Conservation (phyloP, 116 monocot species). For the Papilionanthe hybrid region DNA sequence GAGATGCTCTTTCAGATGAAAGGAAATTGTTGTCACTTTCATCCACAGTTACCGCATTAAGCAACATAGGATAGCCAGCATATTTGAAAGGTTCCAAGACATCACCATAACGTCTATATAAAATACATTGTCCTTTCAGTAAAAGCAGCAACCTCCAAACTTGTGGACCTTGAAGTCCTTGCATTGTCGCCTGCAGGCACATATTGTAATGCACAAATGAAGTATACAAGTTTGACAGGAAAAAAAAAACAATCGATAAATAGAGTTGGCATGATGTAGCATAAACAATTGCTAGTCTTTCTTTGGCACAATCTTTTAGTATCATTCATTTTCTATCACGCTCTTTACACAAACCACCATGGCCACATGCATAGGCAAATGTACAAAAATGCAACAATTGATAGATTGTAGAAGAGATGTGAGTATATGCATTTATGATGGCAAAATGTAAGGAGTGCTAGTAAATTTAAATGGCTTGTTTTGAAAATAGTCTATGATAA, state of each 20-base stretch:
- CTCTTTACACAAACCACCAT: neutral
- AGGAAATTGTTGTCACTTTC: slow-evolving; percentile 94
- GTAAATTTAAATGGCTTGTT: neutral
- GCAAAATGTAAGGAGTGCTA: neutral
- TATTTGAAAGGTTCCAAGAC: slow-evolving; percentile 98
- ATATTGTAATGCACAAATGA: neutral
- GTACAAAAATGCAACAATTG: neutral
- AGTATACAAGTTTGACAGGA: neutral
- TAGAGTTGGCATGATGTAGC: neutral
- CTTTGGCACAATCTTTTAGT: neutral
- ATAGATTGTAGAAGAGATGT: neutral
- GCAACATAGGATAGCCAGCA: slow-evolving; percentile 99
- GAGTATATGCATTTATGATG: neutral
- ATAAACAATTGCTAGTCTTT: neutral
- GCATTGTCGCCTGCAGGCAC: slow-evolving; percentile 84
- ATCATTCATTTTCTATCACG: neutral
- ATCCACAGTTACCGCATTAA: slow-evolving; percentile 94
- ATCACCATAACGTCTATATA: slow-evolving; percentile 88
- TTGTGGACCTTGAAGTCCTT: slow-evolving; percentile 99
- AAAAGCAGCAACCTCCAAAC: slow-evolving; percentile 91
- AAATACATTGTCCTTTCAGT: slow-evolving; percentile 88
- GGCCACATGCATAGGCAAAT: neutral
- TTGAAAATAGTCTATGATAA: neutral
- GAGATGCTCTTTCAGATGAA: slow-evolving; percentile 82
- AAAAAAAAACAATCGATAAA: neutral